A percentile compares a stretch with the other conserved stretches of the same genome.
phyloP scores from a whole-genome alignment of 2,329 filamentous ascomycete species.

The Penicillium sp. region DNA sequence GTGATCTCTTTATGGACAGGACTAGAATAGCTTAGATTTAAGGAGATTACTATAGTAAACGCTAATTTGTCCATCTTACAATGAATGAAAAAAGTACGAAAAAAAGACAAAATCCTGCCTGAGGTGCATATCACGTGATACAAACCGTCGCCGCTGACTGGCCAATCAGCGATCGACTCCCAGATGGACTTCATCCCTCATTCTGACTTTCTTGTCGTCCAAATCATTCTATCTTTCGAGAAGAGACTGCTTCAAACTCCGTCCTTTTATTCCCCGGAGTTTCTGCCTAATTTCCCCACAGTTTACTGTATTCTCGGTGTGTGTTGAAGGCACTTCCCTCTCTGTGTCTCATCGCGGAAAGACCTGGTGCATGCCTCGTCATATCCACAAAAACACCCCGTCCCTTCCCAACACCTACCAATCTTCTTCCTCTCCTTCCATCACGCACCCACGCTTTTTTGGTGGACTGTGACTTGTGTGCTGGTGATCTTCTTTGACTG shows the following conservation, averaged over 20 bases:
- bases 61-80: background rate
- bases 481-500: constrained; percentile 13
- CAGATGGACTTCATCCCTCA: constrained; percentile 20
- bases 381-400: constrained; percentile 43
- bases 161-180: constrained; percentile 21
- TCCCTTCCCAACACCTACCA: constrained; percentile 19
- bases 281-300: constrained; percentile 6
- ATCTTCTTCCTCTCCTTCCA: constrained; percentile 23
- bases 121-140: constrained; percentile 18
- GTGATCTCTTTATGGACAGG: background rate
- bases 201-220: constrained; percentile 12
- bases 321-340: constrained; percentile 29
- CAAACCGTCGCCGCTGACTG: background rate
- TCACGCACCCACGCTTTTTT: constrained; percentile 21
- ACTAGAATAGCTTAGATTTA: background rate
- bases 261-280: constrained; percentile 2
- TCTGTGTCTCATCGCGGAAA: constrained; percentile 32
- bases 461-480: constrained; percentile 23
- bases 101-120: constrained; percentile 7
- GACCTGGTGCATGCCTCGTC: constrained; percentile 40
- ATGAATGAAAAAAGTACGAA: background rate
- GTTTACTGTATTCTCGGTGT: constrained; percentile 17
- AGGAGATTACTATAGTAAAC: background rate
- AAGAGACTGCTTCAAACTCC: background rate
- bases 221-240: constrained; percentile 23